These are phyloP conservation scores for Ilyonectria destructans DNA, from an alignment of 2,329 filamentous ascomycete species.

Conservation along the genomic window DNA sequence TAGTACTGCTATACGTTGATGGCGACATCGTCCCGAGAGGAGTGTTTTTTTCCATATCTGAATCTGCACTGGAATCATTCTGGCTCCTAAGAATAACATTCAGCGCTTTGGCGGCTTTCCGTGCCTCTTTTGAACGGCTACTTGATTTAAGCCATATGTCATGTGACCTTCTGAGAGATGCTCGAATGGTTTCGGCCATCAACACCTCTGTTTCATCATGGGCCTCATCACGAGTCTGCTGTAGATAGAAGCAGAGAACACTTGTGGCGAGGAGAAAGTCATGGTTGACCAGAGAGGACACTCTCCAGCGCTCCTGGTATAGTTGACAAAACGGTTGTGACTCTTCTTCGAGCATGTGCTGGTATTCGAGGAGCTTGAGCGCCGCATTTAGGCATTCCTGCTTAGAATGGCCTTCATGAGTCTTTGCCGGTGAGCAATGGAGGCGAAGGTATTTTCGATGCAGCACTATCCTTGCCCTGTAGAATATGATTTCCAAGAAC, in stretches of 20 bases:
- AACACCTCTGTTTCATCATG: not conserved
- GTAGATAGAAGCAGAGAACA: constrained; percentile 29
- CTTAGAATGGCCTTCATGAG: not conserved
- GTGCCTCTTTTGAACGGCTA: constrained; percentile 15
- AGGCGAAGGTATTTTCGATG: constrained; percentile 51
- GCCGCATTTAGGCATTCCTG: constrained; percentile 19
- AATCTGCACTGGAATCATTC: not conserved
- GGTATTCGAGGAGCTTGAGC: constrained; percentile 21
- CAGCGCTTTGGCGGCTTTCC: constrained; percentile 20
- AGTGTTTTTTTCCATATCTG: not conserved
- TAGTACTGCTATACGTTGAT: not conserved
- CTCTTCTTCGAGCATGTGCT: constrained; percentile 27
- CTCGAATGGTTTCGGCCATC: not conserved
- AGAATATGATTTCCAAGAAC: constrained; percentile 59
- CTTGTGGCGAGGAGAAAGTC: constrained; percentile 31
- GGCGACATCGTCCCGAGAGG: not conserved
- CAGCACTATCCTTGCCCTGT: constrained; percentile 62
- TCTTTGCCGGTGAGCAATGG: not conserved
- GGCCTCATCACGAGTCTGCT: not conserved
- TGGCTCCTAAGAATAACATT: constrained; percentile 1
- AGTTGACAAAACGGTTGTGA: constrained; percentile 25
- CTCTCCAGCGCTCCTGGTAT: constrained; percentile 28
- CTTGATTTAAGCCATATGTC: constrained; percentile 20
- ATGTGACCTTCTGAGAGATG: constrained; percentile 13
- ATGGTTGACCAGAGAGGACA: constrained; percentile 28